Conservation (phyloP, 2,329 filamentous ascomycete genomes). For the Penicillium olsonii region DNA sequence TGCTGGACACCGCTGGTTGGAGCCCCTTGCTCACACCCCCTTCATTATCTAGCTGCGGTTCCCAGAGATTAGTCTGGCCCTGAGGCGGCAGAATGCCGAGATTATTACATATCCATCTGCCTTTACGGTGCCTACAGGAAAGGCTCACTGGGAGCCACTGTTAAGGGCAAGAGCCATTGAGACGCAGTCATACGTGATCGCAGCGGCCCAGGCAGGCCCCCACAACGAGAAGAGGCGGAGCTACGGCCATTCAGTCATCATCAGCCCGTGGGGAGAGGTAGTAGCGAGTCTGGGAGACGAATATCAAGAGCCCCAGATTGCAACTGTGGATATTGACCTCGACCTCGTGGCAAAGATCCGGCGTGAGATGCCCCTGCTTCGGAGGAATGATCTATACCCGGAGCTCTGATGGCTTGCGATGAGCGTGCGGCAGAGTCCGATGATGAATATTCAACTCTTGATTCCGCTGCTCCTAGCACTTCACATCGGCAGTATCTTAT, state of each 20-base stretch:
- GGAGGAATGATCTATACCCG: constrained; percentile 55
- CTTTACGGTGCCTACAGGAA: constrained; percentile 83
- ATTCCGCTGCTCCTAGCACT: background rate
- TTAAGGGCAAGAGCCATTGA: constrained; percentile 82
- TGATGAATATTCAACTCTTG: background rate
- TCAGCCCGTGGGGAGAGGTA: constrained; percentile 84
- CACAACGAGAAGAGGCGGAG: constrained; percentile 76
- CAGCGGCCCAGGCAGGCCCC: constrained; percentile 76
- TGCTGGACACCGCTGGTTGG: background rate
- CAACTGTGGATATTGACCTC: constrained; percentile 57
- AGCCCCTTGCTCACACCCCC: background rate
- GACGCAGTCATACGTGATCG: constrained; percentile 83
- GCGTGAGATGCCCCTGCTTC: constrained; percentile 58
- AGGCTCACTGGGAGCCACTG: constrained; percentile 81
- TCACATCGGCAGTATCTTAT: background rate
- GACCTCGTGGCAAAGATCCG: constrained; percentile 54
- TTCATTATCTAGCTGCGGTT: constrained; percentile 63
- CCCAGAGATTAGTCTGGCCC: constrained; percentile 69
- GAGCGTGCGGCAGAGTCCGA: background rate
- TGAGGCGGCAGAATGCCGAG: constrained; percentile 69
- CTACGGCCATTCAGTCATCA: constrained; percentile 82
- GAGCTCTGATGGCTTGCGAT: constrained; percentile 30
- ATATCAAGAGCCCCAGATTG: constrained; percentile 48
- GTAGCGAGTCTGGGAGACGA: constrained; percentile 62
- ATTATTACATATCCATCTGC: constrained; percentile 85